phyloP scores from a whole-genome alignment of 805 yeast genomes.

The Candida takata region DNA sequence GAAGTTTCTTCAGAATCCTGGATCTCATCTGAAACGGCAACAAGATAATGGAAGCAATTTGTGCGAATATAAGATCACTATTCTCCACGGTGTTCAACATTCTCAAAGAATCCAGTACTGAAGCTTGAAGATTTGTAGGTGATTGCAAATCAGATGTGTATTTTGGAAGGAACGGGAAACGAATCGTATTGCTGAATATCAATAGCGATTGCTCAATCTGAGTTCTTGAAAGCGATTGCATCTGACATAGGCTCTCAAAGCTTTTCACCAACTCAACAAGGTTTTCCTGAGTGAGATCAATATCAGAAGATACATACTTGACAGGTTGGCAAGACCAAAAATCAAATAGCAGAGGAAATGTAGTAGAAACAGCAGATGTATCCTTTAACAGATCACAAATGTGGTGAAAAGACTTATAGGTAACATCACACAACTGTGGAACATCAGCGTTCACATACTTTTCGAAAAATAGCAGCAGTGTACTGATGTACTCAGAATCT shows the following conservation, averaged over 20 bases:
- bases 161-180: slow-evolving; percentile 67
- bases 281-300: slow-evolving; percentile 49
- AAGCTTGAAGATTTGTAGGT: slow-evolving; percentile 57
- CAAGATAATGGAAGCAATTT: slow-evolving; percentile 44
- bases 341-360: slow-evolving; percentile 35
- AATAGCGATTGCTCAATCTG: slow-evolving; percentile 44
- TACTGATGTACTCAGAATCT: slow-evolving; percentile 43
- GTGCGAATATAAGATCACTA: slow-evolving; percentile 44
- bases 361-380: slow-evolving; percentile 23
- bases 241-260: slow-evolving; percentile 41
- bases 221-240: slow-evolving; percentile 26
- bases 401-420: slow-evolving; percentile 48
- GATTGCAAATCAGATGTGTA: slow-evolving; percentile 45
- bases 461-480: slow-evolving; percentile 43
- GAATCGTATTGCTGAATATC: slow-evolving; percentile 56
- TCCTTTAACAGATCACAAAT: slow-evolving; percentile 32
- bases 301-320: slow-evolving; percentile 34
- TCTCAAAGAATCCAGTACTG: slow-evolving; percentile 46
- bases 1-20: slow-evolving; percentile 48
- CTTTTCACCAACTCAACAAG: slow-evolving; percentile 47
- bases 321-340: slow-evolving; percentile 45
- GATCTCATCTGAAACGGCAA: slow-evolving; percentile 58
- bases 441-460: slow-evolving; percentile 35
- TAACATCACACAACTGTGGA: slow-evolving; percentile 45
- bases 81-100: slow-evolving; percentile 25